Evolutionary conservation across 2,329 filamentous ascomycete genomes (phyloP).

Genomic region (Paramyrothecium roridum): DNA sequence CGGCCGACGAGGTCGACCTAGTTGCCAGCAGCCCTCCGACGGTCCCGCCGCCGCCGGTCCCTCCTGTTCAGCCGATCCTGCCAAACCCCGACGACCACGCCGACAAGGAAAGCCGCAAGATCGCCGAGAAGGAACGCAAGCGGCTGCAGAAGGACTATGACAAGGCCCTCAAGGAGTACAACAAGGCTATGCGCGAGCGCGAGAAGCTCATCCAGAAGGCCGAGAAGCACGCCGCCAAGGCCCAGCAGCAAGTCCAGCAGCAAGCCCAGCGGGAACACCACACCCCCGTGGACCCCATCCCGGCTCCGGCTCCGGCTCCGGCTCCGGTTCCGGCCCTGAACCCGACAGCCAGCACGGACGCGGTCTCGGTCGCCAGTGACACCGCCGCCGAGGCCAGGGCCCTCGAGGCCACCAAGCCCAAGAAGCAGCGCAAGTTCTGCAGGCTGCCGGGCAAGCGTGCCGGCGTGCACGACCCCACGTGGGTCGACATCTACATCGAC

Average conservation of each 20-base stretch:
- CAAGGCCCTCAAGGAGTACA: slow-evolving; percentile 62
- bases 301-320: no score
- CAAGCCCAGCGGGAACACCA: slow-evolving; percentile 17
- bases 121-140: slow-evolving; percentile 66
- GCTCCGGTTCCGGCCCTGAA: neutral
- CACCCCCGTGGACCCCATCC: no score
- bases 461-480: slow-evolving; percentile 63
- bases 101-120: slow-evolving; percentile 64
- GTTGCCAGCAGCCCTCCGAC: slow-evolving; percentile 12
- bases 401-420: slow-evolving; percentile 23
- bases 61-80: slow-evolving; percentile 41
- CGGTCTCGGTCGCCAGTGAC: neutral
- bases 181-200: slow-evolving; percentile 61
- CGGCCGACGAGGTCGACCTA: neutral
- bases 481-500: slow-evolving; percentile 78
- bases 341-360: slow-evolving; percentile 7
- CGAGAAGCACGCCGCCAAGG: slow-evolving; percentile 38
- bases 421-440: slow-evolving; percentile 75
- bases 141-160: slow-evolving; percentile 62
- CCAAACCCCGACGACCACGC: slow-evolving; percentile 57
- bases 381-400: slow-evolving; percentile 5
- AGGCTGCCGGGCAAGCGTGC: slow-evolving; percentile 57
- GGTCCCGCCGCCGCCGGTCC: slow-evolving; percentile 40
- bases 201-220: slow-evolving; percentile 57
- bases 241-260: slow-evolving; percentile 33